Conservation (phyloP, 352 stramenopile genomes). For the Pythium phragmiticola region DNA sequence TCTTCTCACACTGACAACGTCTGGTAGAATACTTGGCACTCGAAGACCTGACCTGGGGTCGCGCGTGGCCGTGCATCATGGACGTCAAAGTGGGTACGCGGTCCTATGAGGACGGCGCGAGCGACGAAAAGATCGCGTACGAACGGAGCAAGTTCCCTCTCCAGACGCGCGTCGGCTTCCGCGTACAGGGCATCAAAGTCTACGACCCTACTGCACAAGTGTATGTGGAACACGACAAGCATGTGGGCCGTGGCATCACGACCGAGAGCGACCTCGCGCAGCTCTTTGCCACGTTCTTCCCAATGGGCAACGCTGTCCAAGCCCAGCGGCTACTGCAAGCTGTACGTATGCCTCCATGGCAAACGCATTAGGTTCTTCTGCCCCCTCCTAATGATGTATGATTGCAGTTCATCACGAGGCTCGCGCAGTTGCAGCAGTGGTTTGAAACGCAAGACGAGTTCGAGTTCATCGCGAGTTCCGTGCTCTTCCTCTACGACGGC, state of each 20-base stretch:
- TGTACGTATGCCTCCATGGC: conserved; percentile 28
- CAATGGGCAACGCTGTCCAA: conserved; percentile 27
- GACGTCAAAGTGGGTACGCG: conserved; percentile 96
- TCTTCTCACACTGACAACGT: background rate
- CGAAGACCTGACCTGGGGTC: conserved; percentile 86
- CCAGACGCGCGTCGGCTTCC: conserved; percentile 90
- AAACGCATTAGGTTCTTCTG: background rate
- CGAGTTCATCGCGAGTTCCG: conserved; percentile 93
- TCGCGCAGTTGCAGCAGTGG: conserved; percentile 65
- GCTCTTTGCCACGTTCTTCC: conserved; percentile 85
- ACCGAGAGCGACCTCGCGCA: conserved; percentile 52
- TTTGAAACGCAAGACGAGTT: conserved; percentile 79
- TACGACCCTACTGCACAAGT: conserved; percentile 50
- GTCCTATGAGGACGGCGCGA: conserved; percentile 92
- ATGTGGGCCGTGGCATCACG: conserved; percentile 72
- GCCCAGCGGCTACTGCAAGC: conserved; percentile 38
- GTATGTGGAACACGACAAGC: conserved; percentile 87
- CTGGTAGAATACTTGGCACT: conserved; percentile 84
- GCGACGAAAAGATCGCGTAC: conserved; percentile 86
- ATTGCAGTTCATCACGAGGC: conserved; percentile 59
- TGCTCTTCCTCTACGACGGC: conserved; percentile 94
- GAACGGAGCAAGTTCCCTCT: conserved; percentile 93
- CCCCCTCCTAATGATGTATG: background rate
- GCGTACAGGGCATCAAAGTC: conserved; percentile 93
- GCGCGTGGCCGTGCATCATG: conserved; percentile 90